These are phyloP conservation scores for Lentinula guzmanii DNA, from an alignment of 768 basidiomycete species.

Conservation along the genomic window DNA sequence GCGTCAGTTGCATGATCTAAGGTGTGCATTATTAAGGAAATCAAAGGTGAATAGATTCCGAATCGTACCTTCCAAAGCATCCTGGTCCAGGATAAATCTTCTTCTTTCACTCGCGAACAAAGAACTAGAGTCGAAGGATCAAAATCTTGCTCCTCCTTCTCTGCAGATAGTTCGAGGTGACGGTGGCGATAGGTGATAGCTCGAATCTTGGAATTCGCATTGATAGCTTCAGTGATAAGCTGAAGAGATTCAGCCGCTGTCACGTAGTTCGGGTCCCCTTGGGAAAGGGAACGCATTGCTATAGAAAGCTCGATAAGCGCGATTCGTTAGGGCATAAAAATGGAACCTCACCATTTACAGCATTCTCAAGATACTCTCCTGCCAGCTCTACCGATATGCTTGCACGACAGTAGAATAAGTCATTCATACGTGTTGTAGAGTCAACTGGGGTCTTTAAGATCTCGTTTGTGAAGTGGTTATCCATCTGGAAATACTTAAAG, in stretches of 20 bases:
- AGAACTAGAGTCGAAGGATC: not conserved
- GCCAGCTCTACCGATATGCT: not conserved
- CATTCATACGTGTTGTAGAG: not conserved
- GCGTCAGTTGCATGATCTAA: not conserved
- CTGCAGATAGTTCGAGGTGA: not conserved
- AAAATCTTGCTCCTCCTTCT: not conserved
- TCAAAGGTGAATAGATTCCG: not conserved
- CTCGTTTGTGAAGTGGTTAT: not conserved
- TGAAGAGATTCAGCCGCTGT: not conserved
- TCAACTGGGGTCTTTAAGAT: not conserved
- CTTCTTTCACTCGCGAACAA: not conserved
- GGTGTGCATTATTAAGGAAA: not conserved
- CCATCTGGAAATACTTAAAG: not conserved
- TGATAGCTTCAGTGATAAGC: not conserved
- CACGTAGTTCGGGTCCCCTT: not conserved
- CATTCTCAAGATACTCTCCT: not conserved
- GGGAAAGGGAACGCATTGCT: not conserved
- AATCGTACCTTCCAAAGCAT: not conserved
- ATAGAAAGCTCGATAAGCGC: not conserved
- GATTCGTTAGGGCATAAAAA: not conserved
- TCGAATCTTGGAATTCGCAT: not conserved
- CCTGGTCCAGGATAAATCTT: not conserved
- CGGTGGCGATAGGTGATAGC: not conserved
- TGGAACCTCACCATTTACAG: not conserved
- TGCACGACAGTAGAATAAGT: not conserved